These are phyloP conservation scores for Aspergillus bridgeri DNA, from an alignment of 495 filamentous ascomycete genomes.

Conservation along the genomic window DNA sequence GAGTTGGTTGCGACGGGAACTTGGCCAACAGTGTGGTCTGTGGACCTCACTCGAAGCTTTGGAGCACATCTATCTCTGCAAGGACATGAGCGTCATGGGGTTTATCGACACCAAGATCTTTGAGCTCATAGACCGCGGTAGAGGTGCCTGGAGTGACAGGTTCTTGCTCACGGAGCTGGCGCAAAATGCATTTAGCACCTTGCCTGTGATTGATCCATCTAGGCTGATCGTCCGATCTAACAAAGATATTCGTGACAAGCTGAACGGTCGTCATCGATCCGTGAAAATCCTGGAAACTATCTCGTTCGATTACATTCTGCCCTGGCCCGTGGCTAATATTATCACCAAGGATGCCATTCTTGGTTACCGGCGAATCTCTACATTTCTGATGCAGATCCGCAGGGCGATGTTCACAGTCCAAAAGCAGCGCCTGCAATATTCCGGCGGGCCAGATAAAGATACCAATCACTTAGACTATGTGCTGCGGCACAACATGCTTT, in stretches of 20 bases:
- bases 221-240: slow-evolving; percentile 53
- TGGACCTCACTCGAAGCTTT: slow-evolving; percentile 63
- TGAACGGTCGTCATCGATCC: slow-evolving; percentile 25
- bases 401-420: slow-evolving; percentile 68
- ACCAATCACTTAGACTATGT: slow-evolving; percentile 52
- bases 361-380: slow-evolving; percentile 67
- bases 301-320: slow-evolving; percentile 59
- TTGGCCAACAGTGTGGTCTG: slow-evolving; percentile 69
- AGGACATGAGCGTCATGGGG: slow-evolving; percentile 61
- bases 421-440: slow-evolving; percentile 45
- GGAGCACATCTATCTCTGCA: slow-evolving; percentile 67
- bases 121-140: slow-evolving; percentile 67
- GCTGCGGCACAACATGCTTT: slow-evolving; percentile 70
- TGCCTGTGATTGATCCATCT: slow-evolving; percentile 51
- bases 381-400: slow-evolving; percentile 72
- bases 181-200: slow-evolving; percentile 59
- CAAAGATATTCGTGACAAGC: slow-evolving; percentile 12
- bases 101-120: slow-evolving; percentile 68
- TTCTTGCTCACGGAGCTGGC: slow-evolving; percentile 78
- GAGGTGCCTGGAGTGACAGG: slow-evolving; percentile 71
- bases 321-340: slow-evolving; percentile 86
- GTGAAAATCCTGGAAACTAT: slow-evolving; percentile 55
- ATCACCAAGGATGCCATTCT: slow-evolving; percentile 58
- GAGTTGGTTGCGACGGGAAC: slow-evolving; percentile 55
- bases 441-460: slow-evolving; percentile 10